Conservation (phyloP, 1,284 basidiomycete genomes). For the Meripilus lineatus region DNA sequence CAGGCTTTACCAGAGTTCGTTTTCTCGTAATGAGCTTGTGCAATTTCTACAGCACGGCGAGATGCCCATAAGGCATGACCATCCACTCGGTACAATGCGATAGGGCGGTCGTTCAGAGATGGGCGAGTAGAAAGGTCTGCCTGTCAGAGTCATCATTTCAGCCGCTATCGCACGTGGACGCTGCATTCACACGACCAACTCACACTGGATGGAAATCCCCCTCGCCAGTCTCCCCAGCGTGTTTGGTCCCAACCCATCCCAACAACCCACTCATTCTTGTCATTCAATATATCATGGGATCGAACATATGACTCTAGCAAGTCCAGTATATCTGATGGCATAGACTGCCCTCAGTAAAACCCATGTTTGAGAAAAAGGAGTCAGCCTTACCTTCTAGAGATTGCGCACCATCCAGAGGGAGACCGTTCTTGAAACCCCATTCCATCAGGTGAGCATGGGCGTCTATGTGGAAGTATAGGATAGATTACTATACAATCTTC, state of each 20-base stretch:
- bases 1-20: slow-evolving; percentile 24
- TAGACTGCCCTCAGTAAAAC: background rate
- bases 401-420: slow-evolving; percentile 55
- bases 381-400: slow-evolving; percentile 49
- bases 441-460: slow-evolving; percentile 75
- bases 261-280: slow-evolving; percentile 66
- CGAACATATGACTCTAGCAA: slow-evolving; percentile 61
- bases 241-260: slow-evolving; percentile 96
- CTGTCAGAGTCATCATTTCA: slow-evolving; percentile 18
- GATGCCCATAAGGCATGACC: slow-evolving; percentile 87
- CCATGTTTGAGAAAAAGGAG: background rate
- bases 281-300: slow-evolving; percentile 45
- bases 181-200: slow-evolving; percentile 21
- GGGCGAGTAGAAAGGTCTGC: slow-evolving; percentile 57
- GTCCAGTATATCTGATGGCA: slow-evolving; percentile 51
- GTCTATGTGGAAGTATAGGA: slow-evolving; percentile 38
- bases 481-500: background rate
- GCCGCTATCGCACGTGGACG: no score
- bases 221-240: slow-evolving; percentile 48
- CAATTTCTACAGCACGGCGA: slow-evolving; percentile 54
- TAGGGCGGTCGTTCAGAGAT: slow-evolving; percentile 57
- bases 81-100: slow-evolving; percentile 73
- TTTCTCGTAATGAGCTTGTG: no score
- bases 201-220: slow-evolving; percentile 77
- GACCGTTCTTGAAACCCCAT: slow-evolving; percentile 61